Conservation (phyloP, 192 early-diverging fungal genomes). For the Coemansia sp. region DNA sequence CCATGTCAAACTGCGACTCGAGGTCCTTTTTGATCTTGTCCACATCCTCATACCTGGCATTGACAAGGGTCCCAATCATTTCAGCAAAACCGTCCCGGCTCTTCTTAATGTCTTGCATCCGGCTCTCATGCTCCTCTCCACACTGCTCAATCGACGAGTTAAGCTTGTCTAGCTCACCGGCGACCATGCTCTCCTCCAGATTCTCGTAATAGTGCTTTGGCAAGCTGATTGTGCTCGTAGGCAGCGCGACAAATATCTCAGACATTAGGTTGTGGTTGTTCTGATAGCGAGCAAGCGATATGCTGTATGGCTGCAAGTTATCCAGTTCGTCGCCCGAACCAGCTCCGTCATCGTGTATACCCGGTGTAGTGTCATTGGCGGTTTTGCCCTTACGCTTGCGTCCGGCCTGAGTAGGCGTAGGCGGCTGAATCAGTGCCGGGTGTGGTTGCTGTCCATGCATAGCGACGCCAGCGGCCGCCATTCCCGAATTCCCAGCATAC, state of each 20-base stretch:
- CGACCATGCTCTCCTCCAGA: constrained; percentile 6
- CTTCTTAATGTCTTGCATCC: constrained; percentile 16
- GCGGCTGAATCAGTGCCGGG: constrained; percentile 38
- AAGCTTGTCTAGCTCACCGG: constrained; percentile 10
- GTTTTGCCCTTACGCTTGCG: constrained; percentile 38
- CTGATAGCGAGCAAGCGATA: constrained; percentile 49
- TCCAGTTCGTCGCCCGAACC: constrained; percentile 47
- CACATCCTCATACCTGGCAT: constrained; percentile 14
- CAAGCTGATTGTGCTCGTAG: constrained; percentile 38
- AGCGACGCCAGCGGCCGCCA: constrained; percentile 28
- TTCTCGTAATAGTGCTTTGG: constrained; percentile 49
- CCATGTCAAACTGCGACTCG: constrained; percentile 38
- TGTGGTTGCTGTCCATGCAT: constrained; percentile 38
- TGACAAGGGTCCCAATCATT: constrained; percentile 23
- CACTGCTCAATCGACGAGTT: constrained; percentile 19
- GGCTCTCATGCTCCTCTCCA: constrained; percentile 23
- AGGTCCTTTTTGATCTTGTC: constrained; percentile 27
- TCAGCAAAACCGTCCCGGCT: constrained; percentile 33
- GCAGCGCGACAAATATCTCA: constrained; percentile 52
- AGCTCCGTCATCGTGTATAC: constrained; percentile 8
- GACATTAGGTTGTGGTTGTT: constrained; percentile 55
- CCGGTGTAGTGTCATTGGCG: constrained; percentile 9
- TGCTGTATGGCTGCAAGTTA: constrained; percentile 36
- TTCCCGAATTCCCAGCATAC: constrained; percentile 33
- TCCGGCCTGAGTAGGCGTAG: constrained; percentile 9